Evolutionary conservation across 352 stramenopile genomes (phyloP).

Genomic region (Phytophthora tentaculata): DNA sequence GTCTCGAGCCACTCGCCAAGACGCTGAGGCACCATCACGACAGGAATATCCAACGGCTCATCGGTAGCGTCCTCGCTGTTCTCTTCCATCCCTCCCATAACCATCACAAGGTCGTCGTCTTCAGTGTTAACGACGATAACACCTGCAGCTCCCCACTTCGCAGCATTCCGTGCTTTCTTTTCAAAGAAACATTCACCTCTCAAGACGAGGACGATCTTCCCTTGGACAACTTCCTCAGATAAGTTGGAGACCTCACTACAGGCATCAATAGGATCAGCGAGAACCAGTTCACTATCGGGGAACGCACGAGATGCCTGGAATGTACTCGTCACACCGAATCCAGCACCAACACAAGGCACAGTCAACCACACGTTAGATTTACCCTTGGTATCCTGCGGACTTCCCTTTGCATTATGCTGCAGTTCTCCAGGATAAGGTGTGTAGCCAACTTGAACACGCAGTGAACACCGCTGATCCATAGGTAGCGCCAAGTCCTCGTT

Average conservation of each 20-base stretch:
- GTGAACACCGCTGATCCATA: slow-evolving; percentile 43
- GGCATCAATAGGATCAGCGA: slow-evolving; percentile 61
- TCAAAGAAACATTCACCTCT: slow-evolving; percentile 79
- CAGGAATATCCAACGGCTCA: slow-evolving; percentile 41
- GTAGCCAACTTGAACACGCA: slow-evolving; percentile 40
- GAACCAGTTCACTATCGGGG: slow-evolving; percentile 36
- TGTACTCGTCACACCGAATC: slow-evolving; percentile 56
- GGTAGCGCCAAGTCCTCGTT: slow-evolving; percentile 31
- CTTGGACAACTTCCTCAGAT: slow-evolving; percentile 33
- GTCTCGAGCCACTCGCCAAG: slow-evolving; percentile 64
- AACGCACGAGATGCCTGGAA: slow-evolving; percentile 38
- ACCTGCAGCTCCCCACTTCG: slow-evolving; percentile 47
- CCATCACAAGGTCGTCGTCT: slow-evolving; percentile 74
- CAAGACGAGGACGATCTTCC: slow-evolving; percentile 58
- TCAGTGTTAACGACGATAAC: slow-evolving; percentile 73
- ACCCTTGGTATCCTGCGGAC: slow-evolving; percentile 10
- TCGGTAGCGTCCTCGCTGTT: slow-evolving; percentile 21
- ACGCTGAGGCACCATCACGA: slow-evolving; percentile 70
- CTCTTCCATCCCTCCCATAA: slow-evolving; percentile 67
- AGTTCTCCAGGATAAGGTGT: slow-evolving; percentile 11
- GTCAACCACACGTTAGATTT: slow-evolving; percentile 33
- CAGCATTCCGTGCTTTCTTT: slow-evolving; percentile 68
- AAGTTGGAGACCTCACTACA: slow-evolving; percentile 50
- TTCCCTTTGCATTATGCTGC: slow-evolving; percentile 24
- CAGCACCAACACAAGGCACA: slow-evolving; percentile 69